phyloP scores from a whole-genome alignment of 345 rosid genomes.

The Citrus australasica region DNA sequence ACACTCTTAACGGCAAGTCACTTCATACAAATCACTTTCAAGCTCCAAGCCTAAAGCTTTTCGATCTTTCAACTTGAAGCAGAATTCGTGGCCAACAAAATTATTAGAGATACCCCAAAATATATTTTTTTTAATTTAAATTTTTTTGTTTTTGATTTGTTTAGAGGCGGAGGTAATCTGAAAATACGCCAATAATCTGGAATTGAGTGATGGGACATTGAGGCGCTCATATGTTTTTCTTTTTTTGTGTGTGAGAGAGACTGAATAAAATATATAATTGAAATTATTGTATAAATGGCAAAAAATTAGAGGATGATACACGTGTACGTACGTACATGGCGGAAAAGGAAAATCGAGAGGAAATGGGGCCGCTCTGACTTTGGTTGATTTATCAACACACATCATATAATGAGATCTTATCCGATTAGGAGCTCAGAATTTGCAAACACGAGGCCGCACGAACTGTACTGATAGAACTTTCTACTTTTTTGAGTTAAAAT shows the following conservation, averaged over 20 bases:
- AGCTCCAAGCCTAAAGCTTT: slow-evolving; percentile 24
- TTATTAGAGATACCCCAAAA: neutral
- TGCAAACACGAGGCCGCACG: slow-evolving; percentile 5
- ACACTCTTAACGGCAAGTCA: neutral
- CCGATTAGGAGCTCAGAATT: neutral
- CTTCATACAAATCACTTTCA: slow-evolving; percentile 15
- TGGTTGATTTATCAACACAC: neutral
- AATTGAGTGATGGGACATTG: neutral
- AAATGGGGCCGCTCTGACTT: slow-evolving; percentile 7
- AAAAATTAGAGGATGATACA: no score
- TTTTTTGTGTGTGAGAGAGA: no score
- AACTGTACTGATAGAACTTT: neutral
- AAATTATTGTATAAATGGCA: no score
- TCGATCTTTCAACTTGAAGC: slow-evolving; percentile 10
- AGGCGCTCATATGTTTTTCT: neutral
- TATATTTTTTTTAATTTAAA: neutral
- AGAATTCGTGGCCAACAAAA: slow-evolving; percentile 28
- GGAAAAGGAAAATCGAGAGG: neutral
- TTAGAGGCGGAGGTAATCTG: neutral
- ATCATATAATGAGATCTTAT: neutral
- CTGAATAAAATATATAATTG: no score
- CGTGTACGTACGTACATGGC: neutral
- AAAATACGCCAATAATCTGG: neutral
- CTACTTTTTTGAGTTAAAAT: neutral
- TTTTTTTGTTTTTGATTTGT: neutral